phyloP scores from a whole-genome alignment of 768 basidiomycete species.

The Hortiboletus campestris region DNA sequence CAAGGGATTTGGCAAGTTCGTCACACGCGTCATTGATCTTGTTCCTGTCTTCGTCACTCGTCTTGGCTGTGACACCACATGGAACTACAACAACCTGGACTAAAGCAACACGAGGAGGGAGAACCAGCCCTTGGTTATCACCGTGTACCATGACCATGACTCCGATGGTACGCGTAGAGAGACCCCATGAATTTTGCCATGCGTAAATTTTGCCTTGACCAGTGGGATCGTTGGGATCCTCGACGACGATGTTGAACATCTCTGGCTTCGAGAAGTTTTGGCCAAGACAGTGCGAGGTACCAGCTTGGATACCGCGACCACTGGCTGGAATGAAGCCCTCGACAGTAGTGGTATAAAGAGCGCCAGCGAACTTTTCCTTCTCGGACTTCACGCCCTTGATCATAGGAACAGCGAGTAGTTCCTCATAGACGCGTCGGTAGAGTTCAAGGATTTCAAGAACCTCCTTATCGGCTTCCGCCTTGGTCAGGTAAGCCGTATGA shows the following conservation, averaged over 20 bases:
- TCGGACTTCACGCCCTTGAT: slow-evolving; percentile 96
- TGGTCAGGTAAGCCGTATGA: slow-evolving; percentile 91
- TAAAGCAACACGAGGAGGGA: slow-evolving; percentile 95
- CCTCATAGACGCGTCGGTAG: slow-evolving; percentile 94
- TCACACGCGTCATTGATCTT: slow-evolving; percentile 77
- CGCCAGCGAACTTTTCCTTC: slow-evolving; percentile 99
- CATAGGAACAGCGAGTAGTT: slow-evolving; percentile 95
- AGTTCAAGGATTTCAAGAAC: slow-evolving; percentile 93
- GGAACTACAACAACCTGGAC: slow-evolving; percentile 91
- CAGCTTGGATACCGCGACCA: slow-evolving; percentile 96
- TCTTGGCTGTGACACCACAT: slow-evolving; percentile 89
- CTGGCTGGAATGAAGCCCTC: slow-evolving; percentile 98
- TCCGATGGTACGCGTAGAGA: slow-evolving; percentile 94
- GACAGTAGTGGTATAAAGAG: slow-evolving; percentile 95
- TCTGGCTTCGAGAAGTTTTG: slow-evolving; percentile 95
- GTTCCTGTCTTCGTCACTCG: slow-evolving; percentile 61
- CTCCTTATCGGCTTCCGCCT: slow-evolving; percentile 86
- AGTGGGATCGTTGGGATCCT: slow-evolving; percentile 79
- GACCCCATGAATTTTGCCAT: slow-evolving; percentile 99
- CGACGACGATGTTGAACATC: slow-evolving; percentile 98
- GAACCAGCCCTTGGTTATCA: slow-evolving; percentile 94
- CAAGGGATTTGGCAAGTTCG: slow-evolving; percentile 69
- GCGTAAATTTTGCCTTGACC: slow-evolving; percentile 73
- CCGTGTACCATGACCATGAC: slow-evolving; percentile 99
- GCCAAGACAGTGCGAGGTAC: slow-evolving; percentile 96